phyloP scores from a whole-genome alignment of 257 asterid genomes.

The Solanum appendiculatum region DNA sequence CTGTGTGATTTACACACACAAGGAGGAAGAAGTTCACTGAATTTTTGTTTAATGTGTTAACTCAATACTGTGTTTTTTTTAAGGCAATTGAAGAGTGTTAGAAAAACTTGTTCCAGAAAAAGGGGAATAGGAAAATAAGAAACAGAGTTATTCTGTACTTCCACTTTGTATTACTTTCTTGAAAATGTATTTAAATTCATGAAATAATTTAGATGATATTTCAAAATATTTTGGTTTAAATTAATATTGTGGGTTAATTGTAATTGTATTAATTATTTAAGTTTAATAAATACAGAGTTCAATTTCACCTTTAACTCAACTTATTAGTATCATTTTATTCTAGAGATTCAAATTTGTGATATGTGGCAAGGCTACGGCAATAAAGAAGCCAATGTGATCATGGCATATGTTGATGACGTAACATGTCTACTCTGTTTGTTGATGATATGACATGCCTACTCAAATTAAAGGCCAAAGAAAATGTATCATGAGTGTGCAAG shows the following conservation, averaged over 20 bases:
- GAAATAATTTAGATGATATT: neutral
- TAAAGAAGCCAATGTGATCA: neutral
- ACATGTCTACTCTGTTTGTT: no score
- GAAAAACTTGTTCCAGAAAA: neutral
- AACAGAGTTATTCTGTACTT: neutral
- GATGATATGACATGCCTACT: no score
- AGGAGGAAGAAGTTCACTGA: conserved; percentile 28
- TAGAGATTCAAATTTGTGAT: neutral
- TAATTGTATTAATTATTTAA: neutral
- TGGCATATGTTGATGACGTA: no score
- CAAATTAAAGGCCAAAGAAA: neutral
- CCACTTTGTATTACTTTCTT: neutral
- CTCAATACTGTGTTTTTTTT: neutral
- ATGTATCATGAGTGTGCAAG: no score
- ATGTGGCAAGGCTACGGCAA: neutral
- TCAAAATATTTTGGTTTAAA: neutral
- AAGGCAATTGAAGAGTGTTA: neutral
- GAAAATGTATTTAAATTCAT: neutral
- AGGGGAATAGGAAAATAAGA: neutral
- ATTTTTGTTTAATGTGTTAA: neutral
- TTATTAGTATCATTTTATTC: neutral
- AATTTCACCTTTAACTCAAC: no score
- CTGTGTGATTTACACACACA: conserved; percentile 31
- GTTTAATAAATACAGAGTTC: neutral
- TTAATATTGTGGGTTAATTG: neutral